Percentiles rank a stretch among this genome's conserved stretches.
These are phyloP conservation scores for Epicoccum nigrum DNA, from an alignment of 2,329 filamentous ascomycete genomes.

Conservation along the genomic window DNA sequence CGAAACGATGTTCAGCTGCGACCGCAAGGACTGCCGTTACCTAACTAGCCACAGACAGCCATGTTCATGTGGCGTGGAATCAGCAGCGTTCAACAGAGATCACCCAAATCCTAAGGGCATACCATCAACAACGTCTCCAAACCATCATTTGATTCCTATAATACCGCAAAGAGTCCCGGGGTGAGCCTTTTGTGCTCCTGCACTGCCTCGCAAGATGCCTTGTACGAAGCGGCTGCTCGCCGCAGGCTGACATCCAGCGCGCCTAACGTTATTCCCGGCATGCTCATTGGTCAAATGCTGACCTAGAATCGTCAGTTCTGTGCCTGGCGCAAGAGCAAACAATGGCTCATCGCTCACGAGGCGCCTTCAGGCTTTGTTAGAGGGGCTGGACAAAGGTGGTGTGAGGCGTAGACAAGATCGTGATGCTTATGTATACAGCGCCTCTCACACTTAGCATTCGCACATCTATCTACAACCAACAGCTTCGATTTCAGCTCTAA, in stretches of 20 bases:
- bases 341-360: constrained; percentile 7
- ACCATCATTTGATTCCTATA: background rate
- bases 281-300: background rate
- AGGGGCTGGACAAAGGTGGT: constrained; percentile 1
- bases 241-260: constrained; percentile 10
- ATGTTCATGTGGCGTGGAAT: no score
- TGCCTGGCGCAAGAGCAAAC: background rate
- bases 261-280: background rate
- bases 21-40: no score
- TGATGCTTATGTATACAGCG: constrained; percentile 4
- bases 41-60: no score
- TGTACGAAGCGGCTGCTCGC: constrained; percentile 3
- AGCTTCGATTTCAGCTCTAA: no score
- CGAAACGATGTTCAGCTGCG: no score
- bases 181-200: background rate
- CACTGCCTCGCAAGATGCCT: constrained; percentile 15
- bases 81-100: background rate
- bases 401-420: background rate
- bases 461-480: no score
- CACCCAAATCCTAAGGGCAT: background rate
- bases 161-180: background rate
- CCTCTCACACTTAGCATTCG: no score
- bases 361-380: background rate
- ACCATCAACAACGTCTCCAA: background rate
- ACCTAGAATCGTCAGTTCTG: background rate